Base-by-base conservation (phyloP, 192 early-diverging fungal species). In the Coemansia pectinata region DNA sequence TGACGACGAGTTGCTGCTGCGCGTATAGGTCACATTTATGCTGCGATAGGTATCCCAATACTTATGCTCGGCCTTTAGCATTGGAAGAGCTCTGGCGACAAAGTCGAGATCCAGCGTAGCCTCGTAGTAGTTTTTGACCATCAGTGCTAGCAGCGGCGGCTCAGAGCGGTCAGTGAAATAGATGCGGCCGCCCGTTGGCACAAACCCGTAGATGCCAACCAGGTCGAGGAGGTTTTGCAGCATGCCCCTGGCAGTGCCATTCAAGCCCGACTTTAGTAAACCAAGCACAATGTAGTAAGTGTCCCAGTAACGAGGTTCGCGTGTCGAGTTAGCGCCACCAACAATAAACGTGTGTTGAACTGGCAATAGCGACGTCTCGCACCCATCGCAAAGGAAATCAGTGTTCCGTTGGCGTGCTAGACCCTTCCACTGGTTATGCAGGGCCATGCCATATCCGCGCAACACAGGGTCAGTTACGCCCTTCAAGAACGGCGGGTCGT, bases 221-320 rank as follows among this genome's bases (percentile, higher is more conserved):
- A 85, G 73, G 63, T 89, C 86, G 47, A 90, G 66, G 47, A 91
- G 85, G 71, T 92, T 91, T 39, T 85, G 78, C 53, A 92, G 85
- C 74, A 89, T 84, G 48, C 86, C 77, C 41, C 65, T 79, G 4
- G 86, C 85, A n/a, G 87, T 86, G n/a, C 85, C 71, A 72, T 73
- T 73, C 44, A 90, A 72, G 7, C 87, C 87, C 12, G 86, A 86
- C 17, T 84, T 63, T 12, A 88, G 65, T 53, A 92, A 65, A 5
- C 91, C 91, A 31, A 88, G 63, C 36, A 89, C 79, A 19, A 90
- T 84, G 67, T 89, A 91, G 76, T 85, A 92, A 27, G 84, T 81
- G 70, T 92, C 87, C 90, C 90, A 91, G 77, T 92, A 92, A 67
- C 87, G 89, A 66, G 85, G 81, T 78, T 92, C 91, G 63, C 91